These are phyloP conservation scores for Circinella umbellata DNA, from an alignment of 371 early-diverging fungal species.

Conservation along the genomic window DNA sequence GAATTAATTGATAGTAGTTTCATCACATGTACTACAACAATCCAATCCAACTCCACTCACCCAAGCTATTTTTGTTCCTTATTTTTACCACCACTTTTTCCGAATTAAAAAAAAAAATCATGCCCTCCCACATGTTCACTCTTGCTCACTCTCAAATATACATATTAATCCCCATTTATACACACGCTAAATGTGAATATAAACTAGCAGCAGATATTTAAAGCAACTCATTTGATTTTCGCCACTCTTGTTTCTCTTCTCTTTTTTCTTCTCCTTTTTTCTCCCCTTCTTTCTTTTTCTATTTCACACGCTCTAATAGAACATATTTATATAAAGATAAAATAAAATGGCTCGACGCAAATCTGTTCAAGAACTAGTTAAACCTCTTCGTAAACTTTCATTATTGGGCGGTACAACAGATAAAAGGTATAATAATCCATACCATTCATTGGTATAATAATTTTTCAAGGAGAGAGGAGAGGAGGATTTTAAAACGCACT, in stretches of 20 bases:
- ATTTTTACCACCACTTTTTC: background rate
- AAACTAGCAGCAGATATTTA: background rate
- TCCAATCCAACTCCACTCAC: background rate
- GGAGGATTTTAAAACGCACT: background rate
- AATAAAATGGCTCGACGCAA: slow-evolving; percentile 37
- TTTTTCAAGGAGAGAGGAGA: background rate
- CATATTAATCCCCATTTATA: background rate
- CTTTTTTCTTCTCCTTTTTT: slow-evolving; percentile 16
- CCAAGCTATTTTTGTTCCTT: slow-evolving; percentile 2
- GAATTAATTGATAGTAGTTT: background rate
- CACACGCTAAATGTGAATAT: slow-evolving; percentile 5
- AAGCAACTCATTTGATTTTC: slow-evolving; percentile 8
- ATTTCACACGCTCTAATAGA: slow-evolving; percentile 10
- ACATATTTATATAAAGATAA: background rate
- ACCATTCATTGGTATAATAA: background rate
- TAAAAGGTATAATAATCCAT: slow-evolving; percentile 15
- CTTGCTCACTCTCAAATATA: background rate
- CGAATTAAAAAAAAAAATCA: background rate
- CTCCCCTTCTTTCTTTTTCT: slow-evolving; percentile 12
- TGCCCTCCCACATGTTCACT: background rate
- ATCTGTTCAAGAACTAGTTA: slow-evolving; percentile 42
- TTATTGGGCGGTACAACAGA: slow-evolving; percentile 15
- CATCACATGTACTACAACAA: slow-evolving; percentile 1
- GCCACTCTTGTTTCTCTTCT: slow-evolving; percentile 20
- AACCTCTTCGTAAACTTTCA: slow-evolving; percentile 38